A percentile compares a stretch with the other conserved stretches of the same genome.
Conservation (phyloP, 805 yeast genomes). For the Zygoascus bituminiphila region DNA sequence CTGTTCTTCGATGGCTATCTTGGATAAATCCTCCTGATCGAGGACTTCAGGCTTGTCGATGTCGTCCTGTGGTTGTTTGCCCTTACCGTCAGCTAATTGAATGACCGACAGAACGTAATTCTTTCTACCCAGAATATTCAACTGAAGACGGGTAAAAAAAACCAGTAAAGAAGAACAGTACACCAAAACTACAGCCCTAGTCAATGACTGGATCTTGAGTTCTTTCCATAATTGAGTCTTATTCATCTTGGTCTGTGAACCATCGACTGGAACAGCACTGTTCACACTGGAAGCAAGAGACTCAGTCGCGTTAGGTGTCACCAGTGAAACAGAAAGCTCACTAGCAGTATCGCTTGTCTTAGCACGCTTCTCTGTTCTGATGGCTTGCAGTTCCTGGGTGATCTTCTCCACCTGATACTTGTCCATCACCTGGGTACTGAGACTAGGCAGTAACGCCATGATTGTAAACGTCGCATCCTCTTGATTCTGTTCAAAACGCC, state of each 20-base stretch:
- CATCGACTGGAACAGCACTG: not conserved
- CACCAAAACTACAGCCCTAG: slow-evolving; percentile 62
- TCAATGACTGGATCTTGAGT: slow-evolving; percentile 62
- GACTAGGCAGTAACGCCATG: slow-evolving; percentile 70
- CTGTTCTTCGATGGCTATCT: slow-evolving; percentile 20
- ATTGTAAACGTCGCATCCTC: slow-evolving; percentile 81
- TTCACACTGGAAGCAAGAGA: not conserved
- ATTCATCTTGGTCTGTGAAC: slow-evolving; percentile 27
- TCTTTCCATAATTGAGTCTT: slow-evolving; percentile 78
- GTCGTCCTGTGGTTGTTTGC: slow-evolving; percentile 17
- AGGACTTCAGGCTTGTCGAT: slow-evolving; percentile 22
- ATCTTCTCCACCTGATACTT: slow-evolving; percentile 63
- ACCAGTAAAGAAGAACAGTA: slow-evolving; percentile 63
- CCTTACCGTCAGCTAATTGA: slow-evolving; percentile 45
- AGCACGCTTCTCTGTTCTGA: slow-evolving; percentile 31
- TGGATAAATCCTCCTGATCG: slow-evolving; percentile 22
- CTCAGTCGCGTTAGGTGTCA: not conserved
- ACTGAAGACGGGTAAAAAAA: slow-evolving; percentile 74
- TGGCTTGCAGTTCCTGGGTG: slow-evolving; percentile 58
- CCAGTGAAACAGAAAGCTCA: not conserved
- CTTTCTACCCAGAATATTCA: slow-evolving; percentile 80
- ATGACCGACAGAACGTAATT: slow-evolving; percentile 77
- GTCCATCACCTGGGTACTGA: slow-evolving; percentile 54
- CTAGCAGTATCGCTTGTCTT: slow-evolving; percentile 6
- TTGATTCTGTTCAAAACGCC: slow-evolving; percentile 86